Conservation (phyloP, 2,329 filamentous ascomycete genomes). For the Orbilia quercus region DNA sequence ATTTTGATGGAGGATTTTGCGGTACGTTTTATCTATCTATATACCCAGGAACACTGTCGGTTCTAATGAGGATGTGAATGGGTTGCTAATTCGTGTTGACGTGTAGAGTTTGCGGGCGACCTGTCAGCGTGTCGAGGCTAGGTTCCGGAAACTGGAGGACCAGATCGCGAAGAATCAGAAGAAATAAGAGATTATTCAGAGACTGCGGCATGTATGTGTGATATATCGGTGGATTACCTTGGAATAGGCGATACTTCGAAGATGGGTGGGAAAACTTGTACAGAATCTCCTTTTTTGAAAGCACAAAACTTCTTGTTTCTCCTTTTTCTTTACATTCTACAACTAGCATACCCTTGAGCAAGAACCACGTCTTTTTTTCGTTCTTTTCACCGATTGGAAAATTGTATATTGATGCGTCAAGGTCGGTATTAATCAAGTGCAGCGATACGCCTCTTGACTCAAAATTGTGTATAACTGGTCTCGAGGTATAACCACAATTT, state of each 20-base stretch:
- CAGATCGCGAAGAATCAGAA: slow-evolving; percentile 48
- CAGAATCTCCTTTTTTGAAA: slow-evolving; percentile 19
- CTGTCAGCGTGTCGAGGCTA: slow-evolving; percentile 53
- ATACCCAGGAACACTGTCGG: too few species aligned
- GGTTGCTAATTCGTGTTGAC: slow-evolving; percentile 9
- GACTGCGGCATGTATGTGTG: background rate
- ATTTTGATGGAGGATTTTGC: slow-evolving; percentile 56
- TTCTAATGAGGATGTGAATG: too few species aligned
- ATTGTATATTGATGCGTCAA: background rate
- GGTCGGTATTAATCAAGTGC: background rate
- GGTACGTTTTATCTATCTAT: too few species aligned
- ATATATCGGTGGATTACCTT: background rate
- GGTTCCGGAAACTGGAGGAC: slow-evolving; percentile 51
- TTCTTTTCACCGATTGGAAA: background rate
- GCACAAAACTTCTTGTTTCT: slow-evolving; percentile 7
- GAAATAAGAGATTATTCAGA: slow-evolving; percentile 23
- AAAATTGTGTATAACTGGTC: slow-evolving; percentile 17
- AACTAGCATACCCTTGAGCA: slow-evolving; percentile 25
- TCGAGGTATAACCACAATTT: too few species aligned
- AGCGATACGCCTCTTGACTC: background rate
- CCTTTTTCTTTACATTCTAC: slow-evolving; percentile 18
- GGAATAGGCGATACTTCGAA: background rate
- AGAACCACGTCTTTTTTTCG: background rate
- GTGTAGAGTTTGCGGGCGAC: slow-evolving; percentile 43
- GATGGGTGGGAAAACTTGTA: slow-evolving; percentile 21